A percentile compares a stretch with the other conserved stretches of the same genome.
Conservation (phyloP, 768 basidiomycete species). For the Flagelloscypha sp. region DNA sequence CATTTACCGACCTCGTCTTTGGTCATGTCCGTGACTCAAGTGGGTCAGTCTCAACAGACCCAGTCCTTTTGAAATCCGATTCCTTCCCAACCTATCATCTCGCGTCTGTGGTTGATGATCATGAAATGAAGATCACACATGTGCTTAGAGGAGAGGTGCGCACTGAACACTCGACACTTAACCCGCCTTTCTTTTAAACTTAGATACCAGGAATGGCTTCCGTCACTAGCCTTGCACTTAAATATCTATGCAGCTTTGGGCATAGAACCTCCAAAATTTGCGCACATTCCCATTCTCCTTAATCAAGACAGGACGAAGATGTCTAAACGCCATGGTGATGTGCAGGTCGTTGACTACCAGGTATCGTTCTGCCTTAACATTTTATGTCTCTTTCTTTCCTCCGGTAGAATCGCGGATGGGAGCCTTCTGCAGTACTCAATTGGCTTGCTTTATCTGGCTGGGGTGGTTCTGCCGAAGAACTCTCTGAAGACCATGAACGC, state of each 20-base stretch:
- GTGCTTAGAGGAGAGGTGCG: constrained; percentile 87
- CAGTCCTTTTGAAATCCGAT: constrained; percentile 88
- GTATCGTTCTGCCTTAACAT: constrained; percentile 31
- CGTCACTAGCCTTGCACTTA: constrained; percentile 85
- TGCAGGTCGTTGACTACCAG: constrained; percentile 78
- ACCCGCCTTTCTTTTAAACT: not conserved
- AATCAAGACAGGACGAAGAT: constrained; percentile 91
- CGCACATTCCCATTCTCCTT: constrained; percentile 83
- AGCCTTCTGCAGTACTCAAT: constrained; percentile 81
- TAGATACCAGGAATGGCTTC: constrained; percentile 79
- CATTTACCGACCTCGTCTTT: constrained; percentile 67
- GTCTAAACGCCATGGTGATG: constrained; percentile 90
- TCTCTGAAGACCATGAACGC: constrained; percentile 8
- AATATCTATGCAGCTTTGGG: constrained; percentile 78
- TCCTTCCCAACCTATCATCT: constrained; percentile 94
- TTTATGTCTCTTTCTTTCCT: constrained; percentile 1
- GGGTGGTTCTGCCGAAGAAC: constrained; percentile 39
- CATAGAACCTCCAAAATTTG: constrained; percentile 70
- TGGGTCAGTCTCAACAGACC: constrained; percentile 77
- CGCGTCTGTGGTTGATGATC: constrained; percentile 92
- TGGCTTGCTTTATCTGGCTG: constrained; percentile 95
- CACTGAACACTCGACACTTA: not conserved
- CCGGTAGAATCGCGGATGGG: constrained; percentile 74
- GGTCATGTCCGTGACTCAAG: constrained; percentile 67
- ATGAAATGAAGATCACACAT: constrained; percentile 93